Evolutionary conservation across 306 rosid species (phyloP).

Genomic region (Arachis hypogaea): DNA sequence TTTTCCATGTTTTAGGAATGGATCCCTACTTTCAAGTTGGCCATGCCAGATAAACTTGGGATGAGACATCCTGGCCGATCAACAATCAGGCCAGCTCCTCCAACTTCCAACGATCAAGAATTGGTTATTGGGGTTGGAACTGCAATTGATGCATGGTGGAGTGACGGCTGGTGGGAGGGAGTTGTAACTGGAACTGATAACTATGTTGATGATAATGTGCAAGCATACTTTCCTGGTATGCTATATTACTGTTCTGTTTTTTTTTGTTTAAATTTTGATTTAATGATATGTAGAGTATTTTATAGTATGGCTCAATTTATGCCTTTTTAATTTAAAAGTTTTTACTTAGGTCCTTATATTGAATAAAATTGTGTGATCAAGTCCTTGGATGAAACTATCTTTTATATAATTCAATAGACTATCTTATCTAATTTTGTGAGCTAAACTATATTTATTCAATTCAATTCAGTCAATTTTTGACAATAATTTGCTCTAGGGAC

Average conservation of each 20-base stretch:
- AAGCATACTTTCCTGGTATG: slow-evolving; percentile 81
- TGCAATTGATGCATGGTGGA: slow-evolving; percentile 99
- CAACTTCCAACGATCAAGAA: slow-evolving; percentile 55
- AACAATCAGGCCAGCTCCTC: slow-evolving; percentile 83
- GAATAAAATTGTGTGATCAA: too few relatives aligned
- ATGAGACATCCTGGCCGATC: slow-evolving; percentile 79
- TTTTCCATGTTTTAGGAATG: slow-evolving; percentile 71
- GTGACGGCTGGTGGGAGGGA: slow-evolving; percentile 99
- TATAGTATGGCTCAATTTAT: too few relatives aligned
- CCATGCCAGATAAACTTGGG: slow-evolving; percentile 86
- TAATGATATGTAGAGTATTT: slow-evolving; percentile 4
- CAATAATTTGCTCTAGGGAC: too few relatives aligned
- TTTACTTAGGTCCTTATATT: too few relatives aligned
- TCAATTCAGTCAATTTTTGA: too few relatives aligned
- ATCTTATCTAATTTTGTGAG: too few relatives aligned
- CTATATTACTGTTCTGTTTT: slow-evolving; percentile 28
- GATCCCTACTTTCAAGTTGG: slow-evolving; percentile 79
- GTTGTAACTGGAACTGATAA: slow-evolving; percentile 62
- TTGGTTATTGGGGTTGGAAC: slow-evolving; percentile 60
- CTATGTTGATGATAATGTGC: slow-evolving; percentile 50
- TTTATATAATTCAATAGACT: too few relatives aligned
- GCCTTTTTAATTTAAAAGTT: too few relatives aligned
- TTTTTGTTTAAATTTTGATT: not conserved
- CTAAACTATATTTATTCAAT: too few relatives aligned
- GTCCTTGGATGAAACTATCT: too few relatives aligned